A percentile compares a stretch with the other conserved stretches of the same genome.
Evolutionary conservation across 257 asterid genomes (phyloP).

Genomic region (Schizonepeta tenuifolia): DNA sequence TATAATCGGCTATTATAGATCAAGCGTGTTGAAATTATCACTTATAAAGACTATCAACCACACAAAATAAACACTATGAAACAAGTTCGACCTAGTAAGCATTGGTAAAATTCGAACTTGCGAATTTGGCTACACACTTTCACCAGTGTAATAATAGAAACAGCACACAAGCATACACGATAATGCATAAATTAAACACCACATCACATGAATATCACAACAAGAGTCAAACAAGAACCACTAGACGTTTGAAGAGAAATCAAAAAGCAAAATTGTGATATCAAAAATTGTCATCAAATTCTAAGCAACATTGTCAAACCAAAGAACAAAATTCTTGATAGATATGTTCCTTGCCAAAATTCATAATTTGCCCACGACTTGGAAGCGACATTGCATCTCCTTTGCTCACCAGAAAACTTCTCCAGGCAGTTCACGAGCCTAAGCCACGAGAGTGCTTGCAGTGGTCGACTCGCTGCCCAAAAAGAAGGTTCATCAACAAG

Average conservation of each 20-base stretch:
- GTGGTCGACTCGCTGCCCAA: slow-evolving; percentile 54
- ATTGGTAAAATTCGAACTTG: no score
- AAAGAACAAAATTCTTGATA: slow-evolving; percentile 19
- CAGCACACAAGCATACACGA: no score
- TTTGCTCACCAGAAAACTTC: slow-evolving; percentile 4
- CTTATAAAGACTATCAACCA: no score
- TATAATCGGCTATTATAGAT: no score
- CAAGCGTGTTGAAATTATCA: no score
- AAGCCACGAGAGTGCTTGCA: slow-evolving; percentile 63
- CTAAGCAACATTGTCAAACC: slow-evolving; percentile 5
- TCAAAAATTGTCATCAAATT: slow-evolving; percentile 25
- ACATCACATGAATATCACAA: no score
- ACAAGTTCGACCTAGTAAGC: no score
- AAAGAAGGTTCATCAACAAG: not conserved
- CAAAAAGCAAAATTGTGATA: not conserved
- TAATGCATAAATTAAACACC: no score
- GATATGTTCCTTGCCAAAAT: slow-evolving; percentile 23
- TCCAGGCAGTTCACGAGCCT: slow-evolving; percentile 17
- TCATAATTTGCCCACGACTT: slow-evolving; percentile 22
- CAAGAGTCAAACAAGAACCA: not conserved
- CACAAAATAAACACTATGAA: no score
- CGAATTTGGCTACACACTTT: no score
- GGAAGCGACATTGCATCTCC: not conserved
- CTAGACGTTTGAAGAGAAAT: not conserved
- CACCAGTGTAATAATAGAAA: no score